Base-by-base conservation (phyloP, 305 asterid genomes). In the Fraxinus latifolia region DNA sequence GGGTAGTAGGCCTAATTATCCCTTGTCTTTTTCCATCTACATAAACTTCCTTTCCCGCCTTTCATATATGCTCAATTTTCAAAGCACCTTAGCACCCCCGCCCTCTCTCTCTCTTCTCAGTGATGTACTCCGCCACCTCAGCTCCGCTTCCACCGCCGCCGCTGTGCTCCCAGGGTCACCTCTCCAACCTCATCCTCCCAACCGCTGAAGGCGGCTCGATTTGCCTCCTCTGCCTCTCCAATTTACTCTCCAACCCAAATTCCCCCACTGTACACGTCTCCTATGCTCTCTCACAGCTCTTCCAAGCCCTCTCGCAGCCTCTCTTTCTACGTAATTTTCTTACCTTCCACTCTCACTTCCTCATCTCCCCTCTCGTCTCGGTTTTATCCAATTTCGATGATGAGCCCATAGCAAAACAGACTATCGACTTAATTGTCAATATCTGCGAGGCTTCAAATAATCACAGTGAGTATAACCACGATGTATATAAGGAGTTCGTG, bases 231-330 rank as follows among this genome's bases (percentile, higher is more conserved):
- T 95, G 99, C 85, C 90, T 95, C 79, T 91, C 97, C 11, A 89
- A 90, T 85, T 97, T 96, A 78, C 90, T 96, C 71, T 90, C 95
- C 32, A 87, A 90, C 83, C 92, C 94, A 36, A 90, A 87, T 83
- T 94, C 98, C 32, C 97, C 95, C 62, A 92, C 95, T 3, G 85
- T 96, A 34, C 97, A 94, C 87, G 92, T 91, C 33, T 96, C 97
- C 84, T 94, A 93, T 90, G 98, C 94, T 27, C 97, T 96, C 80
- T 94, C 97, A 47, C 98, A 96, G 91, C 94, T 96, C 82, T 91
- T 95, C 65, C 91, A 82, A 77, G 97, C 97, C 27, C 81, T 93
- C 11, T 85, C 89, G 4, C 97, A 96, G 85, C 89, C 93, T 7
- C 94, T 88, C 0, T 96, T 96, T 79, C 88, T 92, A 83, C 91